Base-by-base conservation (phyloP, 2,329 filamentous ascomycete species). In the Stemphylium lycopersici region DNA sequence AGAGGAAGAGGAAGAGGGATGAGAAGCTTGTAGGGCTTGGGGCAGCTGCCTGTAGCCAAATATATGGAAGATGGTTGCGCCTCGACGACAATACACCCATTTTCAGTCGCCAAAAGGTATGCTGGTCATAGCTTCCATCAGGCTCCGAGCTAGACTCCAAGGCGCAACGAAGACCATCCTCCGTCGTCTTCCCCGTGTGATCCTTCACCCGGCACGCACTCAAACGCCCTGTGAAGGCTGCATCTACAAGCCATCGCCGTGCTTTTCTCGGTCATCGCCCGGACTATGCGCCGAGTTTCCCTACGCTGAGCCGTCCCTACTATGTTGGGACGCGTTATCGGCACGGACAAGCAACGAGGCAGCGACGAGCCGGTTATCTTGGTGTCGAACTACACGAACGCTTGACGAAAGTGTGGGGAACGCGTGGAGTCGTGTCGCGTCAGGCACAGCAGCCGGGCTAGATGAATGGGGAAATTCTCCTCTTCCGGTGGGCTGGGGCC, bases 381-480 rank as follows among this genome's bases (percentile, higher is more conserved):
- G 49, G 52, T 60, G 49, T 52, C 48, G 38, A 31, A 43, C 16
- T 56, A 56, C 50, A 63, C 50, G 43, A 52, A 42, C 42, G 43
- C 55, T 62, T 52, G 38, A 52, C 18, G 54, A 46, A 46, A 50
- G 33, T 63, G 62, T 58, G 63, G 62, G 54, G 61, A 47, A 50
- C 50, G 51, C 48, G 58, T 48, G 45, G 50, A 41, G 47, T 52
- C 53, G 43, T 29, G 29, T 41, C 18, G 37, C 24, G 39, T 7
- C 36, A 45, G 55, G 45, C 15, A 48, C 43, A 13, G 3, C 34
- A 26, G 31, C 31, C n/a, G 48, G 50, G 10, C 15, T 38, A 12
- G 45, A 40, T 49, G 8, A n/a, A 64, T 48, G 63, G 63, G 63
- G 66, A 57, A 67, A 66, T 33, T 55, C 59, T 63, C 66, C 63